Evolutionary conservation across 345 rosid species (phyloP), one percentile per base, ranked within the genome.

Genomic region (Lepidium africanum): DNA sequence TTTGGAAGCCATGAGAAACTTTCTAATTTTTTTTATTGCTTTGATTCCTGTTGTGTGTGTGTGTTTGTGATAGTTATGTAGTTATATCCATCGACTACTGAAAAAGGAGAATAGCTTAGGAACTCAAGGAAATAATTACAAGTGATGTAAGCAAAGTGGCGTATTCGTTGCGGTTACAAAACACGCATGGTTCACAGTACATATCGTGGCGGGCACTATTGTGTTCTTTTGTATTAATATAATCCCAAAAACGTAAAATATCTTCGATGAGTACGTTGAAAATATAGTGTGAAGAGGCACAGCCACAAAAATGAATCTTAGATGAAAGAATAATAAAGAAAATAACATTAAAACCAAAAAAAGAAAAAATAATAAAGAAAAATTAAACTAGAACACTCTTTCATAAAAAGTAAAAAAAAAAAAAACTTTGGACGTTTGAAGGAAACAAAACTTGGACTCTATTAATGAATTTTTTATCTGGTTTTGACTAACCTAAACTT

Each of bases 1-100:
- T 59, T 74, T 8, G 1, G 78, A 66, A 36, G 67, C 73, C 73
- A 74, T 74, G 62, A 10, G 4, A 33, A 27, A 15, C 19, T 59
- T 36, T 51, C 10, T 9, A 7, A 11, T 9, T 38, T 55, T 0
- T 25, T 45, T 55, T 52, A 36, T 23, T 40, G 45, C 32, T 35
- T 52, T 60, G 39, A 5, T 23, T 62, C 23, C 11, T 63, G 17
- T 35, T 19, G 53, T 47, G 15, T 6, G 10, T 66, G 10, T 56
- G 19, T 32, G n/a, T 37, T 9, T 52, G 1, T 46, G 41, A 15
- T 64, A 37, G 27, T 9, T 21, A 57, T 27, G 14, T 48, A 16
- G 8, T 14, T 25, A 10, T 39, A 41, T 61, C 42, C 15, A 19
- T 59, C 2, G 65, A 48, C 17, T 37, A 50, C 38, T 48, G 39